phyloP scores from a whole-genome alignment of 1,139 yeast species.

The Scheffersomyces illinoinensis region DNA sequence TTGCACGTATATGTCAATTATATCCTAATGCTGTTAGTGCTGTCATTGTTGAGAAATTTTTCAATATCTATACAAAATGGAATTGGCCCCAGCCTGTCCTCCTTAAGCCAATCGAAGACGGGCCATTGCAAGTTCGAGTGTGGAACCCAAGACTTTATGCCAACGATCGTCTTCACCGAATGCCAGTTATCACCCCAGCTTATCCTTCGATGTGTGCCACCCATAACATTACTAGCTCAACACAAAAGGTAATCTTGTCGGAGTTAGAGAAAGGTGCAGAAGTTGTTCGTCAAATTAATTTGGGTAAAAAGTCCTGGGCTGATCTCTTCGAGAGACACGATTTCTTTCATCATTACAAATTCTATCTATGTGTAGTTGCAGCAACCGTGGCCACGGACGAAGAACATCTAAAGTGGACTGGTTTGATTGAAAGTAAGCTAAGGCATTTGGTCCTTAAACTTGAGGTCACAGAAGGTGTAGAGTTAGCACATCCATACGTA shows the following conservation, averaged over 20 bases:
- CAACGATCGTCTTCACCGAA: constrained; percentile 82
- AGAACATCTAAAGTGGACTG: constrained; percentile 87
- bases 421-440: constrained; percentile 86
- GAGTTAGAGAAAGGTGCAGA: constrained; percentile 78
- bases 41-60: constrained; percentile 83
- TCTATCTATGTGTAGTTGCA: constrained; percentile 80
- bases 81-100: constrained; percentile 98
- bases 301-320: constrained; percentile 69
- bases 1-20: constrained; percentile 92
- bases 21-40: constrained; percentile 97
- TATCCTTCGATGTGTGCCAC: constrained; percentile 99
- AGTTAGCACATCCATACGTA: constrained; percentile 86
- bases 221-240: constrained; percentile 86
- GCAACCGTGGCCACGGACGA: constrained; percentile 72
- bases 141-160: constrained; percentile 95
- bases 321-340: constrained; percentile 76
- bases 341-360: constrained; percentile 80
- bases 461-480: constrained; percentile 73
- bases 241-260: constrained; percentile 72
- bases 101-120: constrained; percentile 90
- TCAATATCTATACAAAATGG: constrained; percentile 86
- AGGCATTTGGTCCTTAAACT: constrained; percentile 79
- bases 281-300: constrained; percentile 66
- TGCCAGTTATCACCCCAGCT: constrained; percentile 99
- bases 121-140: constrained; percentile 91